Evolutionary conservation across 768 basidiomycete species (phyloP), one percentile per base, ranked within the genome.

Genomic region (Phylloporus sp.): DNA sequence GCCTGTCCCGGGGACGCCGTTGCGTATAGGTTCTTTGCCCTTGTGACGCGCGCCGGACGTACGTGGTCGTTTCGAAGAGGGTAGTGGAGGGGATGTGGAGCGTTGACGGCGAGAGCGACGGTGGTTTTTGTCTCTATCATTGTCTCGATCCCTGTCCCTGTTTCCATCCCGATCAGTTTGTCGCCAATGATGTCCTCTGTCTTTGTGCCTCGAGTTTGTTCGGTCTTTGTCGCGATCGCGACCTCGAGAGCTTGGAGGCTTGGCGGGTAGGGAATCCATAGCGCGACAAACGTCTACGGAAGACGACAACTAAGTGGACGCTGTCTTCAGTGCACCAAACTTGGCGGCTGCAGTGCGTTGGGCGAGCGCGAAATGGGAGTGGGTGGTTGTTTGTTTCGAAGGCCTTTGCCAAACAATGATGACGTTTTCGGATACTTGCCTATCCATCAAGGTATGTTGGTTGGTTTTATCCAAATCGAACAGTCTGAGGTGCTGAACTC

Each of bases 301-400:
- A 17, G 15, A 22, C 4, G 23, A 13, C 1, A 7, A 38, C 13
- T 13, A 32, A 22, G 26, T 31, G 13, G 10, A n/a, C 21, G 21
- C 15, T 24, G 28, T 22, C 9, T 45, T 9, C 6, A 39, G 24
- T 26, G 26, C 15, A 44, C 11, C 11, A 7, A 5, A 14, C 38
- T 28, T 40, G 44, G 20, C 31, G 9, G 23, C 27, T 10, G 21
- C 1, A 5, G 6, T 5, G 18, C 18, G 14, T n/a, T 36, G 17
- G 28, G 29, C 28, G 34, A 10, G 14, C 9, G 15, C 40, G 31
- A n/a, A 20, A 28, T 32, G 26, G 11, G n/a, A 22, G 38, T 50
- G 35, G 24, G 46, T 39, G 53, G 42, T 60, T 64, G 61, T 65
- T 61, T 63, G 53, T 45, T 52, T 53, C 49, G 37, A 55, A 65